phyloP scores from a whole-genome alignment of 805 yeast species.

The Candida ficus region DNA sequence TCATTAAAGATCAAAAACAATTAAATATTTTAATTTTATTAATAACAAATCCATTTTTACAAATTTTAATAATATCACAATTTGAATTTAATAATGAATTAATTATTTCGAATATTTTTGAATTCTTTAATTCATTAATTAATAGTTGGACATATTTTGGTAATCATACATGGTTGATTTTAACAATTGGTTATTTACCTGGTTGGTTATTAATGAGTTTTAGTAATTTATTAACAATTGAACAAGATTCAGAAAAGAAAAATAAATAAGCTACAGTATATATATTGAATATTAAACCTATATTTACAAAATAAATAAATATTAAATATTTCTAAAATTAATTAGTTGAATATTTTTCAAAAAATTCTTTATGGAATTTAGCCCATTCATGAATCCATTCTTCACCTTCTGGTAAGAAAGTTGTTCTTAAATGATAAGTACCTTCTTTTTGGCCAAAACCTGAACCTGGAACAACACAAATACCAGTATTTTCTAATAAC shows the following conservation, averaged over 20 bases:
- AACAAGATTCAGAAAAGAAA: constrained; percentile 9
- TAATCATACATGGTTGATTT: constrained; percentile 81
- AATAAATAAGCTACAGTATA: background rate
- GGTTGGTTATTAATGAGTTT: constrained; percentile 53
- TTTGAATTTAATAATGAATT: constrained; percentile 20
- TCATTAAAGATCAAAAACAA: constrained; percentile 29
- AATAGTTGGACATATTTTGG: constrained; percentile 64
- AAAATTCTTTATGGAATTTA: constrained; percentile 70
- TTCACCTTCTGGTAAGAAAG: constrained; percentile 92
- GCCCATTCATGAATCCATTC: constrained; percentile 83
- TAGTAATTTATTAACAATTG: constrained; percentile 16
- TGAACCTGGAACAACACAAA: constrained; percentile 95
- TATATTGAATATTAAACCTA: background rate
- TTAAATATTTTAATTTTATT: constrained; percentile 33
- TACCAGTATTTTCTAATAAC: constrained; percentile 82
- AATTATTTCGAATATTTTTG: constrained; percentile 12
- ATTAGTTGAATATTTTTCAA: constrained; percentile 23
- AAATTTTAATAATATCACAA: constrained; percentile 28
- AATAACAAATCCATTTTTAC: constrained; percentile 48
- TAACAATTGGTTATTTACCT: constrained; percentile 77
- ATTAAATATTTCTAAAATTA: no score
- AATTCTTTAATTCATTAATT: constrained; percentile 43
- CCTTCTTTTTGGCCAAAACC: constrained; percentile 94
- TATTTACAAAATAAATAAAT: background rate
- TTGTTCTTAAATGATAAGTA: constrained; percentile 91